These are phyloP conservation scores for Penicillium sp. DNA, from an alignment of 2,329 filamentous ascomycete genomes.

Conservation along the genomic window DNA sequence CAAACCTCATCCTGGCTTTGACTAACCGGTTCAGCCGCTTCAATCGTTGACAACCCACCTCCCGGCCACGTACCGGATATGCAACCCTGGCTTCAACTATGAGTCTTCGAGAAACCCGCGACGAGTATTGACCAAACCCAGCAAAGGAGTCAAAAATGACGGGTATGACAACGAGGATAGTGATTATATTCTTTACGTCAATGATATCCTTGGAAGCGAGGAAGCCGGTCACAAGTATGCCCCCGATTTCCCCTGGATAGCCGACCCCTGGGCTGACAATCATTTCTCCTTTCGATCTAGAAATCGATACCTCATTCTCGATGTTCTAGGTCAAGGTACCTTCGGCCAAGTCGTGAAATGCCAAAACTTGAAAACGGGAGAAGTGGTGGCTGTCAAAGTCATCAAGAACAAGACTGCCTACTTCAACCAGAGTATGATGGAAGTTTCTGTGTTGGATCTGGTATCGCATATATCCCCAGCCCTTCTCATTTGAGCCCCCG, in stretches of 20 bases:
- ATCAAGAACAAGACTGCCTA: slow-evolving; percentile 99
- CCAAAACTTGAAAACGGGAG: slow-evolving; percentile 96
- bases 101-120: slow-evolving; percentile 96
- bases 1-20: not conserved
- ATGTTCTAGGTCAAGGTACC: slow-evolving; percentile 94
- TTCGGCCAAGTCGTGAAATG: slow-evolving; percentile 99
- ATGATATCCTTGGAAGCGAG: slow-evolving; percentile 95
- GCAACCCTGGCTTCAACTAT: slow-evolving; percentile 97
- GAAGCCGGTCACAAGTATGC: slow-evolving; percentile 94
- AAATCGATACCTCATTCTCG: slow-evolving; percentile 94
- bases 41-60: slow-evolving; percentile 93
- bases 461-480: slow-evolving; percentile 50
- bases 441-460: slow-evolving; percentile 94
- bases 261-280: slow-evolving; percentile 11
- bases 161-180: slow-evolving; percentile 99
- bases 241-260: not conserved
- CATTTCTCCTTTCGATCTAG: slow-evolving; percentile 41
- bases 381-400: slow-evolving; percentile 97
- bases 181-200: slow-evolving; percentile 98
- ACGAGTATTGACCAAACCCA: slow-evolving; percentile 93
- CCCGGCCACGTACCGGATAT: slow-evolving; percentile 94
- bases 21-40: slow-evolving; percentile 64
- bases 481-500: not conserved
- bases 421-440: slow-evolving; percentile 99
- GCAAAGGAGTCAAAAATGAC: slow-evolving; percentile 97